A percentile compares a stretch with the other conserved stretches of the same genome.
These are phyloP conservation scores for Heliamphora exappendiculata DNA, from an alignment of 148 eudicot genomes.

Conservation along the genomic window DNA sequence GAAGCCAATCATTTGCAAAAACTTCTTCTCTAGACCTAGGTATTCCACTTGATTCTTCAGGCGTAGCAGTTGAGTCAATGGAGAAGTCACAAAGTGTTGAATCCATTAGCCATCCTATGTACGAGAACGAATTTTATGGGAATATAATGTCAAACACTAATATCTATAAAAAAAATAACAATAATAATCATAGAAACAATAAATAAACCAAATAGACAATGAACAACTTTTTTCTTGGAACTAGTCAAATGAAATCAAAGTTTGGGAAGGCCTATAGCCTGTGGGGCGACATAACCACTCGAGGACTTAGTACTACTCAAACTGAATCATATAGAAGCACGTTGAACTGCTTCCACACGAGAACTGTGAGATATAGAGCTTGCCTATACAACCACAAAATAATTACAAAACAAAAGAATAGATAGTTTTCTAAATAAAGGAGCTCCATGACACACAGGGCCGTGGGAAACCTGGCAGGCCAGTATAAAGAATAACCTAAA, in stretches of 20 bases:
- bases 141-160: background rate
- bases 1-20: constrained; percentile 6
- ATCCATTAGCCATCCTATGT: background rate
- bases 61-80: background rate
- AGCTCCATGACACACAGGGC: too few species aligned
- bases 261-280: background rate
- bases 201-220: background rate
- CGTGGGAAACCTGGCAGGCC: too few species aligned
- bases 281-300: background rate
- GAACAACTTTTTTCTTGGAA: background rate
- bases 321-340: background rate
- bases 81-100: background rate
- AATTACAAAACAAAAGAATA: too few species aligned
- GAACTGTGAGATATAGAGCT: background rate
- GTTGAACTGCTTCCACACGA: background rate
- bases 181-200: background rate
- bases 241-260: background rate
- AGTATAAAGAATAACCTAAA: too few species aligned
- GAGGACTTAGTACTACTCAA: background rate
- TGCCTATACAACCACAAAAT: too few species aligned
- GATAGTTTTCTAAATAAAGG: too few species aligned
- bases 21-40: background rate
- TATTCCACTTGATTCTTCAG: background rate
- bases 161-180: background rate
- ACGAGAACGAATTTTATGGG: background rate